Base-by-base conservation (phyloP, 176 grass and related monocot genomes). In the Otatea glauca region DNA sequence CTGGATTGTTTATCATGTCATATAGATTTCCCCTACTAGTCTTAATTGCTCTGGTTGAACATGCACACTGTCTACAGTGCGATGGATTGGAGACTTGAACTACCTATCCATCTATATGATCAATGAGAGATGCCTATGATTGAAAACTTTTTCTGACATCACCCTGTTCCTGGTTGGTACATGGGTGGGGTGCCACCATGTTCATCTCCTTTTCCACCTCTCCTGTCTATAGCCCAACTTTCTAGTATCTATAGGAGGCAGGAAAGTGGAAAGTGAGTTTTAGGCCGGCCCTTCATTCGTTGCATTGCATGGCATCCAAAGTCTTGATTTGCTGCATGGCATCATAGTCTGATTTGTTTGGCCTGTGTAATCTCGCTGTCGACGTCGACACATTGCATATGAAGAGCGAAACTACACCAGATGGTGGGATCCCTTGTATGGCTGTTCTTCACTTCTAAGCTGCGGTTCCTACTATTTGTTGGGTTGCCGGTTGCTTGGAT, bases 161-260 rank as follows among this genome's bases (percentile, higher is more conserved):
- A 9, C 48, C 23, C 77, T 81, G 51, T 84, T 85, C 48, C 18
- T 70, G 82, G 51, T 55, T 63, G 65, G 83, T 90, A 55, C 51
- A 56, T 37, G 56, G 23, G 73, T 89, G 88, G 77, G 63, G 62
- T 53, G 65, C 83, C 65, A 55, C 44, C 77, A 85, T 77, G 78
- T 86, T 76, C 51, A 42, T 24, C 32, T 60, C 15, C 41, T 76
- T 74, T 81, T 74, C 59, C 49, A 61, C 66, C 87, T 70, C 21
- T 25, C 49, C 25, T 68, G 41, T 50, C 44, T 55, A 21, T 68
- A 35, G 10, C 75, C 37, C 41, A 76, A 18, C 59, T 85, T 89
- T 81, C 18, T 60, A 68, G 61, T 85, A 73, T 59, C 48, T 58
- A 38, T 29, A 15, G 70, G 35, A 38, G 29, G 9, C 27, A 89